Evolutionary conservation across 495 filamentous ascomycete species (phyloP), one percentile per base, ranked within the genome.

Genomic region (Staphylotrichum tortipilum): DNA sequence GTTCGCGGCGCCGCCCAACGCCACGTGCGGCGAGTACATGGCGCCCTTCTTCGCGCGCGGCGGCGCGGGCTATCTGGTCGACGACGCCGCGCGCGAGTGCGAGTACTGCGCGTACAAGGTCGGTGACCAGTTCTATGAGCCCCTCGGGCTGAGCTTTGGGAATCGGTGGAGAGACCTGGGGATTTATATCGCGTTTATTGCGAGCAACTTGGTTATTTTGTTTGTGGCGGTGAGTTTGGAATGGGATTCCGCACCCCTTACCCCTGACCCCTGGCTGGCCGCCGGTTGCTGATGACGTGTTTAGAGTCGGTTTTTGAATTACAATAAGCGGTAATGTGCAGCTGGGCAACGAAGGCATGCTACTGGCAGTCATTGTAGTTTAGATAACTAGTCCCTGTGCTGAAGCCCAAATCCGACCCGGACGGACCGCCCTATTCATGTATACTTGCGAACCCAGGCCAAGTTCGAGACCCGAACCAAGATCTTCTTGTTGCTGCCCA

Each of bases 151-250:
- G 60, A 65, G 56, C 12, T 94, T 81, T 49, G 70, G 75, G 26
- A 63, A 85, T 46, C 64, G 88, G 11, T 92, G 88, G 86, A 72
- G 88, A 33, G 88, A 94, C 57, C 51, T 89, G 53, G 88, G 87
- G 3, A 90, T 92, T 46, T 82, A 85, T 47, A 43, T 76, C 17
- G 81, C 79, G 10, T 94, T 85, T 58, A 69, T 88, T 40, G 85
- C 70, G n/a, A 84, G 78, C 50, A 91, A 89, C 60, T 59, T 89
- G 60, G 75, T 88, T 17, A 79, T 94, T 46, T 58, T 94, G 36
- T 86, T 89, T 56, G 9, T 83, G 19, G 86, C 80, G 34, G 78
- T 79, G 71, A 74, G 78, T 73, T 54, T 38, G n/a, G n/a, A n/a
- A n/a, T n/a, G n/a, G n/a, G n/a, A n/a, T n/a, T n/a, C 9, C 35